These are phyloP conservation scores for Aphanomyces astaci DNA, from an alignment of 352 stramenopile genomes.

Conservation along the genomic window DNA sequence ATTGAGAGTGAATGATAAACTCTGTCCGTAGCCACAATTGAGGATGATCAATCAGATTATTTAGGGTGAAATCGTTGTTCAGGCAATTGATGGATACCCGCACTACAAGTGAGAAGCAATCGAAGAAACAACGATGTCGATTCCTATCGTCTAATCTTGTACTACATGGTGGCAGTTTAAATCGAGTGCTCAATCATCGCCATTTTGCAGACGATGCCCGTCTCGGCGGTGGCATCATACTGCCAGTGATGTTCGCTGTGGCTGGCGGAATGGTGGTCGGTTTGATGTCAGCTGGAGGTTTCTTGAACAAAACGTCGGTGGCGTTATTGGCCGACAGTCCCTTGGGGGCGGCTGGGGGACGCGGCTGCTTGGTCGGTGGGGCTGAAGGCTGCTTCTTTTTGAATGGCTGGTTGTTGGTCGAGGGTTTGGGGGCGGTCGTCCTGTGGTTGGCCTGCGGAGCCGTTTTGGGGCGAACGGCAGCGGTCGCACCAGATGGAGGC, in stretches of 20 bases:
- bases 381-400: neutral
- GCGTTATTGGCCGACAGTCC: neutral
- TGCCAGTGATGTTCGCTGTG: neutral
- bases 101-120: too few species aligned
- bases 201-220: slow-evolving; percentile 17
- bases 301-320: neutral
- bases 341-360: neutral
- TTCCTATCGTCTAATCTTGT: too few species aligned
- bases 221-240: neutral
- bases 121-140: too few species aligned
- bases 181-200: too few species aligned
- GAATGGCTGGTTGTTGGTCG: neutral
- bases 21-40: too few species aligned
- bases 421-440: neutral
- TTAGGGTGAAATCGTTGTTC: too few species aligned
- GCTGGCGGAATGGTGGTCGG: neutral
- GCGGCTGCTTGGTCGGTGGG: neutral
- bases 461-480: neutral
- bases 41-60: too few species aligned
- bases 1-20: too few species aligned
- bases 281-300: neutral
- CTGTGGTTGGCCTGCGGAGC: neutral
- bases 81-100: too few species aligned
- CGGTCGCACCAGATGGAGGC: neutral
- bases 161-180: too few species aligned